Evolutionary conservation across 1,284 basidiomycete species (phyloP).

Genomic region (Inonotus obliquus): DNA sequence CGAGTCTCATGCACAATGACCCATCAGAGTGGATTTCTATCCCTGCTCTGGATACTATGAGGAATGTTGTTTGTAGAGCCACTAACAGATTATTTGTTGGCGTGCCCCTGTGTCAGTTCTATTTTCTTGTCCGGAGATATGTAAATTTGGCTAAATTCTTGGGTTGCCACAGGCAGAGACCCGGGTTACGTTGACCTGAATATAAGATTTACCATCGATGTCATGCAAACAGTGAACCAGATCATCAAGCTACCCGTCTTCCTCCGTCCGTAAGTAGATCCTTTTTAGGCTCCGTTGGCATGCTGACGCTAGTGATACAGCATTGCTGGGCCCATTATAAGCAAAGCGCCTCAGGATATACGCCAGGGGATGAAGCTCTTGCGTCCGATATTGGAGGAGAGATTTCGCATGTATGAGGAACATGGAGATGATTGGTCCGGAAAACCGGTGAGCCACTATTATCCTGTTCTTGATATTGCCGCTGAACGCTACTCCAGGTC

Average conservation of each 20-base stretch:
- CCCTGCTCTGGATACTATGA: conserved; percentile 30
- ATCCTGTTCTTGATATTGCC: neutral
- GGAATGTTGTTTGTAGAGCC: conserved; percentile 36
- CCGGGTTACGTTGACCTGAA: conserved; percentile 36
- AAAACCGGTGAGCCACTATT: conserved; percentile 32
- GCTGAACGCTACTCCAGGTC: neutral
- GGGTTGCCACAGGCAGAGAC: conserved; percentile 34
- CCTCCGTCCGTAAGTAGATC: conserved; percentile 21
- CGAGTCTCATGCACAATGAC: neutral
- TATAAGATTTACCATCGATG: conserved; percentile 29
- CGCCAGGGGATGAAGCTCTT: conserved; percentile 27
- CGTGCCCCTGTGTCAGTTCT: conserved; percentile 33
- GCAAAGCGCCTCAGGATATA: conserved; percentile 4
- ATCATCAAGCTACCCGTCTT: conserved; percentile 34
- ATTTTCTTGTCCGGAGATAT: neutral
- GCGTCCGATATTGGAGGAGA: conserved; percentile 35
- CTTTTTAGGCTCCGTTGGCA: neutral
- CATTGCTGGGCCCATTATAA: conserved; percentile 3
- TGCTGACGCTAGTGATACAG: neutral
- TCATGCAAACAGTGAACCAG: conserved; percentile 24
- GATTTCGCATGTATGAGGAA: conserved; percentile 28
- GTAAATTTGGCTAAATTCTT: neutral
- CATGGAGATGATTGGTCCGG: conserved; percentile 33
- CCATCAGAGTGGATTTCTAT: conserved; percentile 35
- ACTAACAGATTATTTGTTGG: conserved; percentile 40